Conservation (phyloP, 2,329 filamentous ascomycete genomes). For the Cladophialophora psammophila region DNA sequence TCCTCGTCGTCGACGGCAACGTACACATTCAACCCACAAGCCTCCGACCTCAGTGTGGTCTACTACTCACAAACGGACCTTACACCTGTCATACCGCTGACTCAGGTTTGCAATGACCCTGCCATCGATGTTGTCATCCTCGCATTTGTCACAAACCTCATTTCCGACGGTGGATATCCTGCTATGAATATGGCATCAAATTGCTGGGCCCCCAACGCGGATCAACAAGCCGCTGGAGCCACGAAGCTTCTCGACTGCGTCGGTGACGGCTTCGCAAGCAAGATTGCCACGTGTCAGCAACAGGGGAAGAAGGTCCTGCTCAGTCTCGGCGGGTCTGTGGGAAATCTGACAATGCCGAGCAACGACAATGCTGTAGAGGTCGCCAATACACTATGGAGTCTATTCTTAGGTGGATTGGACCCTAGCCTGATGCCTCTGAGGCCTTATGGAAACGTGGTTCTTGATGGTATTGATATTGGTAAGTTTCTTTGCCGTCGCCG, state of each 20-base stretch:
- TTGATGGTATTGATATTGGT: constrained; percentile 64
- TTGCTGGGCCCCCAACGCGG: constrained; percentile 38
- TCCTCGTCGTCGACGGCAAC: neutral
- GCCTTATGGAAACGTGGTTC: constrained; percentile 55
- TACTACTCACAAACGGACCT: constrained; percentile 43
- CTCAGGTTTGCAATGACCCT: constrained; percentile 40
- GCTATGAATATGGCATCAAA: constrained; percentile 42
- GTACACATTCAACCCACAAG: constrained; percentile 31
- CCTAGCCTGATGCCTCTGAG: constrained; percentile 48
- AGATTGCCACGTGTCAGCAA: constrained; percentile 47
- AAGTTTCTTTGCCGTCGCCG: constrained; percentile 33
- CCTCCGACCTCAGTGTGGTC: constrained; percentile 36
- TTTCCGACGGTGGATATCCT: constrained; percentile 36
- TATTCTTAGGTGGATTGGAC: constrained; percentile 57
- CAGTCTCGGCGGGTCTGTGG: constrained; percentile 55
- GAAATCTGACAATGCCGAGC: constrained; percentile 53
- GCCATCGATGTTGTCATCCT: constrained; percentile 45
- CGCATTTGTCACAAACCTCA: constrained; percentile 42
- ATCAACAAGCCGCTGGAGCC: constrained; percentile 38
- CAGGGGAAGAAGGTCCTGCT: constrained; percentile 55
- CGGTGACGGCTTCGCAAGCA: constrained; percentile 35
- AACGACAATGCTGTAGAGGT: constrained; percentile 53
- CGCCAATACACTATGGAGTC: constrained; percentile 59
- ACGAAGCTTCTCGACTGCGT: constrained; percentile 41
- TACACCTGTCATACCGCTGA: constrained; percentile 36